Base-by-base conservation (phyloP, 2,329 filamentous ascomycete genomes). In the Coniochaeta sp. region DNA sequence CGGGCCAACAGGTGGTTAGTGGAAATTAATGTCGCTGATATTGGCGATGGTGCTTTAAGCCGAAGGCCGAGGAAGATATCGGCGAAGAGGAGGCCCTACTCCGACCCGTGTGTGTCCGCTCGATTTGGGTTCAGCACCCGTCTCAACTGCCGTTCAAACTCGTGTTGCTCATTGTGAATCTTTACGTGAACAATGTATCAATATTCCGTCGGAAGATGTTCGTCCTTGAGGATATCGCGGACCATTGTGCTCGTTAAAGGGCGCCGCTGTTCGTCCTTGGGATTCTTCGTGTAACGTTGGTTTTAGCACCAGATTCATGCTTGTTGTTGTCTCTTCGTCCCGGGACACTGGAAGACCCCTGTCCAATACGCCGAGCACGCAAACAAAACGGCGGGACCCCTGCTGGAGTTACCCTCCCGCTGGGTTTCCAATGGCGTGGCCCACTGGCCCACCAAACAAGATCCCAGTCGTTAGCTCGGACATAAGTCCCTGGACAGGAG, bases 281-380 rank as follows among this genome's bases (percentile, higher is more conserved):
- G 20, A 16, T 16, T 18, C 16, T 38, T 38, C 33, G 33, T 38
- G 38, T 42, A 42, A 42, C 20, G 38, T 42, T 42, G 38, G 12
- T 42, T 42, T 42, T 42, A 42, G 38, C 38, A 22, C 38, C 3
- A 42, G 27, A 30, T 6, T 30, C 27, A n/a, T 22, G 10, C 38
- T 10, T 9, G 38, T 12, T 33, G 22, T 42, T 26, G 18, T 42
- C 7, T 13, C 22, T n/a, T 42, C 18, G 38, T 42, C 38, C 38
- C 38, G 26, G 38, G 18, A 24, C 38, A 42, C 18, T 42, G 38
- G 38, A 14, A 42, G 18, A 42, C 57, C 59, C 59, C 32, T 50
- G 59, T 61, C 56, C 47, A 53, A 56, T 53, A 48, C 54, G 52
- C 52, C 47, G 48, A 57, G 52, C 57, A 54, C 54, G 56, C 45